phyloP scores from a whole-genome alignment of 768 basidiomycete species.

The Mycena leptocephala region DNA sequence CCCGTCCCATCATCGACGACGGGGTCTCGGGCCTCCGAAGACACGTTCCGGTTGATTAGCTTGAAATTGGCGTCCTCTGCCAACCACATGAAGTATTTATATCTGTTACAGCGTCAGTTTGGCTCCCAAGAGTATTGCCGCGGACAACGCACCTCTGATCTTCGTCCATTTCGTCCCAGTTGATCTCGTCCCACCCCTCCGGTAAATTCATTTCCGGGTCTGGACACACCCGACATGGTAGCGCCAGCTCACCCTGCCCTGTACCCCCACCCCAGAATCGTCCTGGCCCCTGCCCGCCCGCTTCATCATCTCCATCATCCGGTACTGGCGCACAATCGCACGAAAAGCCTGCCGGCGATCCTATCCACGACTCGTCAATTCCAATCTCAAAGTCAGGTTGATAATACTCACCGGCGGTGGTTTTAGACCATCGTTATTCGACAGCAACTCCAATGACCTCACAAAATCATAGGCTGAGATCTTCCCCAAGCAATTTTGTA shows the following conservation, averaged over 20 bases:
- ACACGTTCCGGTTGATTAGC: not conserved
- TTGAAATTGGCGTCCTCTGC: not conserved
- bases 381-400: not conserved
- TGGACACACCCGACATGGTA: constrained; percentile 22
- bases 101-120: not conserved
- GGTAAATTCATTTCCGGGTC: constrained; percentile 17
- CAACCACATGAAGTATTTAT: not conserved
- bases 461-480: constrained; percentile 20
- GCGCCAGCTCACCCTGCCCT: not conserved
- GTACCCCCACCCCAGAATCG: not conserved
- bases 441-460: not conserved
- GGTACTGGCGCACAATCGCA: constrained; percentile 3
- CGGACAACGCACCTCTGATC: not conserved
- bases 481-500: constrained; percentile 6
- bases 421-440: constrained; percentile 4
- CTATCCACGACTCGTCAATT: not conserved
- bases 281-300: constrained; percentile 8
- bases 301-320: constrained; percentile 17
- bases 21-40: not conserved
- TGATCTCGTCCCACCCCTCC: not conserved
- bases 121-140: not conserved
- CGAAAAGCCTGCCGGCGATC: not conserved
- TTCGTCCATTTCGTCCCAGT: not conserved
- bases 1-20: not conserved
- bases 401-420: not conserved